phyloP scores from a whole-genome alignment of 2,329 filamentous ascomycete genomes.

The Claviceps sp. region DNA sequence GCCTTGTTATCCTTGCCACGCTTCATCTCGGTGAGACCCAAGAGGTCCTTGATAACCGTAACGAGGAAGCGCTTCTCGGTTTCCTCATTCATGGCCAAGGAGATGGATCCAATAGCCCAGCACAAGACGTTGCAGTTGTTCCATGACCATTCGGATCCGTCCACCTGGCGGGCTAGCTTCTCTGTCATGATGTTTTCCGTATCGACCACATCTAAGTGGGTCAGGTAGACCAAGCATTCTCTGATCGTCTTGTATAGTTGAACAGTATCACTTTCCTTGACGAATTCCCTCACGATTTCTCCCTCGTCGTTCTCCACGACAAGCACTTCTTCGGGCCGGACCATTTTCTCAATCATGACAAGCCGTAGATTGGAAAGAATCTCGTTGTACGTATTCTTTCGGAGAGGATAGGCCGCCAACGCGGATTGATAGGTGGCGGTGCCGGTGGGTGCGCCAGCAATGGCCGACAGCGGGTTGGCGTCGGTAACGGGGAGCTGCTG shows the following conservation, averaged over 20 bases:
- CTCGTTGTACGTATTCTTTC: constrained; percentile 96
- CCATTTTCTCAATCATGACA: constrained; percentile 99
- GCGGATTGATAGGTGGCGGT: constrained; percentile 75
- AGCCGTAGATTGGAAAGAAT: constrained; percentile 86
- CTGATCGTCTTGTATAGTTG: constrained; percentile 98
- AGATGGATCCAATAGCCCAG: constrained; percentile 98
- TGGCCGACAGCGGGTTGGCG: constrained; percentile 74
- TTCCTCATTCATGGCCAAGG: constrained; percentile 97
- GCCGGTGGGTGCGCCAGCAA: constrained; percentile 60
- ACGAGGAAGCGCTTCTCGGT: constrained; percentile 97
- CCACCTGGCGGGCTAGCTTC: constrained; percentile 88
- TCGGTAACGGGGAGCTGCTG: constrained; percentile 89
- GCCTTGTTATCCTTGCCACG: constrained; percentile 99
- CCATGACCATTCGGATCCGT: constrained; percentile 96
- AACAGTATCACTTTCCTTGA: constrained; percentile 98
- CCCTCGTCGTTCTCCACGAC: constrained; percentile 99
- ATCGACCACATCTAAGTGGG: constrained; percentile 91
- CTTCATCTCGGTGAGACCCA: constrained; percentile 97
- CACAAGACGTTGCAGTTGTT: constrained; percentile 98
- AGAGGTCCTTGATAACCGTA: constrained; percentile 94
- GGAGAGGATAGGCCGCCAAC: constrained; percentile 80
- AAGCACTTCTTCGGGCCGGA: constrained; percentile 89
- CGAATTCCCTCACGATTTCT: constrained; percentile 96
- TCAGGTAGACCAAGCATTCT: constrained; percentile 93
- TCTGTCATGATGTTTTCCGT: constrained; percentile 99